phyloP scores from a whole-genome alignment of 2,329 filamentous ascomycete species.

The Blastomyces parvus region DNA sequence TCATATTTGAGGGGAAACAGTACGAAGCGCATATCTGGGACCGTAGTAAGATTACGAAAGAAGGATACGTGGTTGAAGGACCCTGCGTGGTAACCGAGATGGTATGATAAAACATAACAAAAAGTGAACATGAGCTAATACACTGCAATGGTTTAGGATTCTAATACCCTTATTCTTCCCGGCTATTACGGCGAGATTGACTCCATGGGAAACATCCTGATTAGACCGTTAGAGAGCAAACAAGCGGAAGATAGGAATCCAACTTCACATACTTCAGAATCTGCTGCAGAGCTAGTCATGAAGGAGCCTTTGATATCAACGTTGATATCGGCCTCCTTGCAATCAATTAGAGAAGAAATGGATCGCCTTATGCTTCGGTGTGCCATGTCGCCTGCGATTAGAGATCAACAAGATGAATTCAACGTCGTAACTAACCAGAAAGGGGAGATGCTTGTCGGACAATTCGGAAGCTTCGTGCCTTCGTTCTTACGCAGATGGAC shows the following conservation, averaged over 20 bases:
- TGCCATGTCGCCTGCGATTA: constrained; percentile 43
- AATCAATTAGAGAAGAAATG: constrained; percentile 42
- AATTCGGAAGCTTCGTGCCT: constrained; percentile 44
- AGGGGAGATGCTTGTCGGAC: constrained; percentile 44
- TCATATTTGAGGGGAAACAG: constrained; percentile 34
- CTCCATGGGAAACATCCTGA: constrained; percentile 42
- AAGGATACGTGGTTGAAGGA: constrained; percentile 30
- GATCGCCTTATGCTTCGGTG: constrained; percentile 44
- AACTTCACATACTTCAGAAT: constrained; percentile 31
- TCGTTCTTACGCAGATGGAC: constrained; percentile 41
- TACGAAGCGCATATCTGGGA: constrained; percentile 39
- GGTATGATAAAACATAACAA: constrained; percentile 13
- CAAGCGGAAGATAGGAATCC: constrained; percentile 22
- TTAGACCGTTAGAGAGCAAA: constrained; percentile 22
- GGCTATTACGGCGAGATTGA: constrained; percentile 41
- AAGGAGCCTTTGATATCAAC: constrained; percentile 38
- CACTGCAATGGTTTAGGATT: constrained; percentile 25
- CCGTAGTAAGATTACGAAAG: constrained; percentile 32
- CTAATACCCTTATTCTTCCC: constrained; percentile 43
- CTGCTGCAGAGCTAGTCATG: constrained; percentile 22
- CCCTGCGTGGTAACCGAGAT: constrained; percentile 32
- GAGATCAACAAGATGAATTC: constrained; percentile 46
- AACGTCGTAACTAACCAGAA: constrained; percentile 43
- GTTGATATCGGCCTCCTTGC: constrained; percentile 37
- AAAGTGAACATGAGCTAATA: neutral